Evolutionary conservation across 805 yeast genomes (phyloP).

Genomic region (Candida parachauliodes): DNA sequence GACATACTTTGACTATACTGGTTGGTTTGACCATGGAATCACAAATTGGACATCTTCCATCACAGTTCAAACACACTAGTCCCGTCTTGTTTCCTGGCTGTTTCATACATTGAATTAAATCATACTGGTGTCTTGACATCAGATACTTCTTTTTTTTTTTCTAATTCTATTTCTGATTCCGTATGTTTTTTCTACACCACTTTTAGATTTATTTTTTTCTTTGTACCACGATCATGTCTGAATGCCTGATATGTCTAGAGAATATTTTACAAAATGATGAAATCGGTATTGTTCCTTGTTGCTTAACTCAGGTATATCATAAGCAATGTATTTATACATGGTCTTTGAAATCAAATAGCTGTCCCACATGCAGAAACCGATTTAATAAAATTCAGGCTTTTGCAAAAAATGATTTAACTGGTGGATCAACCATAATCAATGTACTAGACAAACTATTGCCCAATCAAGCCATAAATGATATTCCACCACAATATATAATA

Average conservation of each 20-base stretch:
- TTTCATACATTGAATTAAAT: slow-evolving; percentile 76
- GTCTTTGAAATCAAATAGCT: slow-evolving; percentile 53
- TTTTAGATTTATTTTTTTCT: background rate
- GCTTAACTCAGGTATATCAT: slow-evolving; percentile 56
- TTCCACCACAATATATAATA: slow-evolving; percentile 33
- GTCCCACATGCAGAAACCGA: slow-evolving; percentile 58
- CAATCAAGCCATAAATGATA: slow-evolving; percentile 34
- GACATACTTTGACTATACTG: slow-evolving; percentile 68
- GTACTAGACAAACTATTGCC: slow-evolving; percentile 30
- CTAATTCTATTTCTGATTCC: background rate
- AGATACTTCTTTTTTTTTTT: background rate
- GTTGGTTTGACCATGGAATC: slow-evolving; percentile 79
- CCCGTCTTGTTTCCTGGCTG: slow-evolving; percentile 78
- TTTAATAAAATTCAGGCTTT: slow-evolving; percentile 36
- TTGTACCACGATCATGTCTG: slow-evolving; percentile 14
- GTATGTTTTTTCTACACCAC: background rate
- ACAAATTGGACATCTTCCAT: slow-evolving; percentile 88
- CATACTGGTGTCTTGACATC: slow-evolving; percentile 90
- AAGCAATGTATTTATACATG: slow-evolving; percentile 53
- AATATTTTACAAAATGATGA: slow-evolving; percentile 11
- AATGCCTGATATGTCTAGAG: slow-evolving; percentile 63
- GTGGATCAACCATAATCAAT: slow-evolving; percentile 5
- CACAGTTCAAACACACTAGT: slow-evolving; percentile 76
- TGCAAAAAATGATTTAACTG: background rate
- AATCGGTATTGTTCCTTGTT: slow-evolving; percentile 28